Evolutionary conservation across 2,329 filamentous ascomycete species (phyloP).

Genomic region (Xylaria sp.): DNA sequence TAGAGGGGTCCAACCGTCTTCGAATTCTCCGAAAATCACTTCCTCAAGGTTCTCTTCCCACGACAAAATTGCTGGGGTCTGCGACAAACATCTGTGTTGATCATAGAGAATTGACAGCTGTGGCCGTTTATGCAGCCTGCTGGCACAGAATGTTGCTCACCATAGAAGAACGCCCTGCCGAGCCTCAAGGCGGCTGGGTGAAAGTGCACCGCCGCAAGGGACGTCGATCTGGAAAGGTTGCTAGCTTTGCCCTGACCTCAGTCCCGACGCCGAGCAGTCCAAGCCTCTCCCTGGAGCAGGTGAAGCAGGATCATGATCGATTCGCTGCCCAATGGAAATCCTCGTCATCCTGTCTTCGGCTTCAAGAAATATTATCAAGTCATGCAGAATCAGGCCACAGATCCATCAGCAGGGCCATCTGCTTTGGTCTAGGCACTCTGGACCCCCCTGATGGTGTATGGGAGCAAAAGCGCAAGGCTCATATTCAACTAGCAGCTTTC

Average conservation of each 20-base stretch:
- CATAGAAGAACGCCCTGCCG: background rate
- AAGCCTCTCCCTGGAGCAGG: slow-evolving; percentile 22
- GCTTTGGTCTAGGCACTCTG: slow-evolving; percentile 52
- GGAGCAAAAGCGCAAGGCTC: slow-evolving; percentile 42
- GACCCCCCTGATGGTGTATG: slow-evolving; percentile 44
- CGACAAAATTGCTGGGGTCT: background rate
- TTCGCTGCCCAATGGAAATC: slow-evolving; percentile 24
- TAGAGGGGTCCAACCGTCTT: too few relatives aligned
- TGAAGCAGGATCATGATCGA: slow-evolving; percentile 24
- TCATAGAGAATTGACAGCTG: background rate
- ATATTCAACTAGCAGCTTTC: slow-evolving; percentile 51
- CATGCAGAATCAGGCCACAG: slow-evolving; percentile 7
- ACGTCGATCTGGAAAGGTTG: slow-evolving; percentile 6
- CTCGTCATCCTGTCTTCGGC: slow-evolving; percentile 29
- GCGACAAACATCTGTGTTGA: background rate
- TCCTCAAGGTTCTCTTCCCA: too few relatives aligned
- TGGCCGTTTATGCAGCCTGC: background rate
- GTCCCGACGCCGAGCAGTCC: slow-evolving; percentile 7
- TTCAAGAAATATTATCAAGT: slow-evolving; percentile 34
- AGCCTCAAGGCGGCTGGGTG: slow-evolving; percentile 21
- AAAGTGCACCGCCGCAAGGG: slow-evolving; percentile 22
- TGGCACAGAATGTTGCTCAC: slow-evolving; percentile 1
- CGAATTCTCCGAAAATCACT: too few relatives aligned
- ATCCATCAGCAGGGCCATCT: slow-evolving; percentile 42
- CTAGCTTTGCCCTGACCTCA: background rate